Base-by-base conservation (phyloP, 1,284 basidiomycete species). In the Ceraceosorus guamensis region DNA sequence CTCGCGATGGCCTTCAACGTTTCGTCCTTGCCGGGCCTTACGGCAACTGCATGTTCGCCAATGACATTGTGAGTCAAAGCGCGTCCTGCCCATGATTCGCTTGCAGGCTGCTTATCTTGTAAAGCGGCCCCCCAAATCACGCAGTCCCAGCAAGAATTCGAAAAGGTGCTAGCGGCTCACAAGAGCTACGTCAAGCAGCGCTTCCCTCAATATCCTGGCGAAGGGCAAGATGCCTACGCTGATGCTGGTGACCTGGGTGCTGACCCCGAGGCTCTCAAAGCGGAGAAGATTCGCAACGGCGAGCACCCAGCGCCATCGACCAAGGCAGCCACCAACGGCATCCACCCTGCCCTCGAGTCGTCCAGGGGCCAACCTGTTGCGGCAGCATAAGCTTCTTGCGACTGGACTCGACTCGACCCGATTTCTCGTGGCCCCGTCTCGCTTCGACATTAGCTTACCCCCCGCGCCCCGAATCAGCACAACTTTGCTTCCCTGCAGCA, bases 1-100 rank as follows among this genome's bases (percentile, higher is more conserved):
- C 78, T 13, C 77, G 79, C 61, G 78, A 79, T 60, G 77, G 78
- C 62, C 77, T 77, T 64, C 79, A 79, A 68, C 70, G 79, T 56
- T 79, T 80, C 65, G 79, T 77, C 13, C 73, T 79, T 10, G 77
- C 79, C 56, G 70, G 77, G 58, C 76, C 76, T 18, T 71, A 79
- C 50, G 79, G 79, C 55, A 76, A 77, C 59, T 78, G 77, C 59
- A 55, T 73, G 48, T 80, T 80, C 67, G 71, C 79, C 70, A 80
- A 80, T 71, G 79, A 79, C 66, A 75, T 78, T 41, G 55, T 54
- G 46, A 48, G 46, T 53, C 7, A 7, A 31, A 10, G 14, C 41
- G 24, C 24, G 24, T 24, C 2, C 24, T 24, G 24, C 24, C 24
- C 24, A 24, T 24, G 24, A 24, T 24, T 24, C 24, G 1, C 24